Percentiles rank a stretch among this genome's conserved stretches.
Conservation (phyloP, 768 basidiomycete species). For the Antrodiella citrinella region DNA sequence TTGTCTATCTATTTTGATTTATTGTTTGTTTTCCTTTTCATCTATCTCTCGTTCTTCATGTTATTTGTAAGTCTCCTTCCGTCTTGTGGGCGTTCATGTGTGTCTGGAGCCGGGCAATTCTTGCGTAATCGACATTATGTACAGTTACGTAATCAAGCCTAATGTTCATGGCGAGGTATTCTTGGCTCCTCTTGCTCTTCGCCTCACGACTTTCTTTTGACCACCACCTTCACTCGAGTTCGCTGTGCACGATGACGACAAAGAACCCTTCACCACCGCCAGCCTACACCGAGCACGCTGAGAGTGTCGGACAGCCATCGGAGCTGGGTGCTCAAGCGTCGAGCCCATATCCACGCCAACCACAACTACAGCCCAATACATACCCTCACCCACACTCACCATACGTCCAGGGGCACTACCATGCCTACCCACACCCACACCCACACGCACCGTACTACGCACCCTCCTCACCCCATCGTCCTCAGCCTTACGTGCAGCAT, state of each 20-base stretch:
- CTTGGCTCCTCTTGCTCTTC: neutral
- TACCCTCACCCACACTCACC: neutral
- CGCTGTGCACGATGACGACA: neutral
- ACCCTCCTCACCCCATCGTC: no score
- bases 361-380: slow-evolving; percentile 6
- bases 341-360: slow-evolving; percentile 7
- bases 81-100: no score
- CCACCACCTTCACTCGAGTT: neutral
- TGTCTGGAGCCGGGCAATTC: no score
- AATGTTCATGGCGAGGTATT: neutral
- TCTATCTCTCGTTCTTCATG: no score
- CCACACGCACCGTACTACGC: slow-evolving; percentile 10
- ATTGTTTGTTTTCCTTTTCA: no score
- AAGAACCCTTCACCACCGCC: slow-evolving; percentile 20
- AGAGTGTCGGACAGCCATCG: neutral
- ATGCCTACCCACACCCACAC: slow-evolving; percentile 1
- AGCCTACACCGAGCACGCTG: slow-evolving; percentile 17
- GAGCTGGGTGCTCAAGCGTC: neutral
- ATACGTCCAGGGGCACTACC: slow-evolving; percentile 3
- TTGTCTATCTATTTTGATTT: no score
- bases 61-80: no score
- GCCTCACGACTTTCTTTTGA: neutral
- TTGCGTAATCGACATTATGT: neutral
- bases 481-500: no score
- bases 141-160: neutral